These are phyloP conservation scores for Verbascum thapsus DNA, from an alignment of 257 asterid species.

Conservation along the genomic window DNA sequence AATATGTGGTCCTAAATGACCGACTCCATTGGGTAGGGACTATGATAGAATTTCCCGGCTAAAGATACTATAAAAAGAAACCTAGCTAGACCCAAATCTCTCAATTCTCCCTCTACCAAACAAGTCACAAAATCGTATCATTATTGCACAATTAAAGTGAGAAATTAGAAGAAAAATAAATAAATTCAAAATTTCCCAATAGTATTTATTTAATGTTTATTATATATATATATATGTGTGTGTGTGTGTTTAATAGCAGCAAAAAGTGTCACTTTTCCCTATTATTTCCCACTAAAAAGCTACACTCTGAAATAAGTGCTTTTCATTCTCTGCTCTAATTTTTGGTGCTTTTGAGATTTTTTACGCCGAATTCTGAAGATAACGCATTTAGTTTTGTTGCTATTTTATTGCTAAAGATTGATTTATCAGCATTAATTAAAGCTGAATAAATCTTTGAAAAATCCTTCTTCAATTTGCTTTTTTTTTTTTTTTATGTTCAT, in stretches of 20 bases:
- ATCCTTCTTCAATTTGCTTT: too few relatives aligned
- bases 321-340: not conserved
- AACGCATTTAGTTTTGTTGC: too few relatives aligned
- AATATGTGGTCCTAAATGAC: too few relatives aligned
- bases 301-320: conserved; percentile 1
- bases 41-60: too few relatives aligned
- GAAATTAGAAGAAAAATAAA: not conserved
- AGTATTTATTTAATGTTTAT: not conserved
- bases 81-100: conserved; percentile 25
- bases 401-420: too few relatives aligned
- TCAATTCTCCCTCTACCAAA: conserved; percentile 28
- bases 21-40: too few relatives aligned
- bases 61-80: conserved; percentile 2
- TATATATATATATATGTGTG: too few relatives aligned
- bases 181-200: conserved; percentile 29
- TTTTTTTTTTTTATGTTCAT: too few relatives aligned
- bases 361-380: conserved; percentile 38
- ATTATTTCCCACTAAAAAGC: conserved; percentile 14
- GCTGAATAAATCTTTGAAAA: too few relatives aligned
- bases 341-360: conserved; percentile 39
- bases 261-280: conserved; percentile 38
- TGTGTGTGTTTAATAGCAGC: conserved; percentile 34
- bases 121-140: too few relatives aligned
- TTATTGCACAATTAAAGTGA: conserved; percentile 31
- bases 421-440: conserved; percentile 27